A percentile compares a stretch with the other conserved stretches of the same genome.
These are phyloP conservation scores for Coniferiporia weirii DNA, from an alignment of 1,284 basidiomycete genomes.

Conservation along the genomic window DNA sequence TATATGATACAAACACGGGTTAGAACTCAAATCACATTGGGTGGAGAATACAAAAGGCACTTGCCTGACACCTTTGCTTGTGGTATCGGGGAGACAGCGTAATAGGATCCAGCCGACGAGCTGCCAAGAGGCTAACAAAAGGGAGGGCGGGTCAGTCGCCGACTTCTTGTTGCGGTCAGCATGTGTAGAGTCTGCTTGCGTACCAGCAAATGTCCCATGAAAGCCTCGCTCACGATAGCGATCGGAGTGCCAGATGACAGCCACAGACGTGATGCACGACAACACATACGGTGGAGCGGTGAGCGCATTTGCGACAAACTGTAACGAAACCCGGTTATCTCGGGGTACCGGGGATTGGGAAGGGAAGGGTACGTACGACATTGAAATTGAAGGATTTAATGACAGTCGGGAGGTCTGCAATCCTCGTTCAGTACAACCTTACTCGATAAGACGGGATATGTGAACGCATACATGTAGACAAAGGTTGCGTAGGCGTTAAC, in stretches of 20 bases:
- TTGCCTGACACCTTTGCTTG: slow-evolving; percentile 26
- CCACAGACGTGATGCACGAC: slow-evolving; percentile 31
- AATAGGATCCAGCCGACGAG: slow-evolving; percentile 34
- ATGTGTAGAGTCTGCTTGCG: neutral
- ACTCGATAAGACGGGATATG: neutral
- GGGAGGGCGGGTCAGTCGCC: neutral
- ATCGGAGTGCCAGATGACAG: slow-evolving; percentile 33
- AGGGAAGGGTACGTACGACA: slow-evolving; percentile 19
- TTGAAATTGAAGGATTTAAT: slow-evolving; percentile 37
- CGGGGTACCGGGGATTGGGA: neutral
- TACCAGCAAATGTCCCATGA: slow-evolving; percentile 34
- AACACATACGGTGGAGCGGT: slow-evolving; percentile 37
- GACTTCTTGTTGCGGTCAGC: neutral
- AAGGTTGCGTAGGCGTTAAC: slow-evolving; percentile 33
- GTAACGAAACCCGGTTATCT: neutral
- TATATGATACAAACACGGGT: slow-evolving; percentile 2
- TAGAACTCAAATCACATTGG: neutral
- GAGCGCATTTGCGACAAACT: slow-evolving; percentile 33
- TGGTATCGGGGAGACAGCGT: slow-evolving; percentile 27
- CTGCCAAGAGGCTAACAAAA: slow-evolving; percentile 32
- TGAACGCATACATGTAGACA: slow-evolving; percentile 30
- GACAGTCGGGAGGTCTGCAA: slow-evolving; percentile 33
- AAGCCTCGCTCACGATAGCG: slow-evolving; percentile 32
- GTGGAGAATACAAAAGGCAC: neutral
- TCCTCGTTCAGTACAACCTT: too few species aligned